phyloP scores from a whole-genome alignment of 108 stramenopile genomes.

The Licmophora abbreviata region DNA sequence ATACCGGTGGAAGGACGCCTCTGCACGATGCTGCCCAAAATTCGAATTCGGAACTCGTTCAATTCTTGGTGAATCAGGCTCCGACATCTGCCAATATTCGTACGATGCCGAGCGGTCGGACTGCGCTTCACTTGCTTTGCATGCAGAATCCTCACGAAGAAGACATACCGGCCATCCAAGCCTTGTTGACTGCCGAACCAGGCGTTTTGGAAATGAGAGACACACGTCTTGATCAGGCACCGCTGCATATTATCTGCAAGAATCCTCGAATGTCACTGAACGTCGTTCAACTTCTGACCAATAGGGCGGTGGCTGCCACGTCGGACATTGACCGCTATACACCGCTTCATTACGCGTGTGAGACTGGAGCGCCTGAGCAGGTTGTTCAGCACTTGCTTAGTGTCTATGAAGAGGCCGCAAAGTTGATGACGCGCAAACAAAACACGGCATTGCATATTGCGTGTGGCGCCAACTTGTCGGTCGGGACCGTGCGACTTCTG shows the following conservation, averaged over 20 bases:
- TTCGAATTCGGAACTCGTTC: constrained; percentile 24
- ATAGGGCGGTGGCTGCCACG: constrained; percentile 11
- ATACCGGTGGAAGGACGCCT: constrained; percentile 29
- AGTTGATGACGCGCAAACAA: constrained; percentile 24
- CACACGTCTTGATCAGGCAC: constrained; percentile 5
- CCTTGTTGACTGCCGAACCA: constrained; percentile 17
- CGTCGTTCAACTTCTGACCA: constrained; percentile 2
- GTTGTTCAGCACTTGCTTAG: constrained; percentile 21
- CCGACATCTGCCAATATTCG: constrained; percentile 9
- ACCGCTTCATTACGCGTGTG: constrained; percentile 35
- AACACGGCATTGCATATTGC: constrained; percentile 42
- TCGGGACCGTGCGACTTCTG: constrained; percentile 27
- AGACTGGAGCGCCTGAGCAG: constrained; percentile 14
- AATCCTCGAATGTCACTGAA: background rate
- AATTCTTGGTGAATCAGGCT: constrained; percentile 11
- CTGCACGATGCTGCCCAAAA: constrained; percentile 33
- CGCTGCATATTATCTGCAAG: constrained; percentile 38
- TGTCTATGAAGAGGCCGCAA: constrained; percentile 12
- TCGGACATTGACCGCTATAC: constrained; percentile 25
- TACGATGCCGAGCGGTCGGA: constrained; percentile 8
- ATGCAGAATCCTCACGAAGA: constrained; percentile 10
- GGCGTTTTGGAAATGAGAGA: background rate
- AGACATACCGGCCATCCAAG: constrained; percentile 9
- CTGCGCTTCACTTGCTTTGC: constrained; percentile 34
- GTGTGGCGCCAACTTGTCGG: constrained; percentile 28